Percentiles rank a stretch among this genome's conserved stretches.
Conservation (phyloP, 306 rosid species). For the apple (Malus domestica) region ASM211411v1 NC_041791.1:3918501-3919000, state of each 20-base stretch:
- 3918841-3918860: slow-evolving; percentile 28
- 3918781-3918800: neutral
- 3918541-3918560: neutral
- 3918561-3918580: neutral
- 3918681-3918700: neutral
- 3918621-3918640: neutral
- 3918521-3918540: neutral
- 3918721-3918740: neutral
- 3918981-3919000: slow-evolving; percentile 14
- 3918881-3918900: slow-evolving; percentile 30
- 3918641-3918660: neutral
- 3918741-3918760: slow-evolving; percentile 5
- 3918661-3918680: neutral
- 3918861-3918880: slow-evolving; percentile 40
- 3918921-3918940: slow-evolving; percentile 12
- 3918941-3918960: slow-evolving; percentile 16
- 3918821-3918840: slow-evolving; percentile 28
- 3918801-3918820: slow-evolving; percentile 54
- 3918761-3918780: slow-evolving; percentile 5
- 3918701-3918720: neutral
- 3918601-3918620: neutral
- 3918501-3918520: neutral
- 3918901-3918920: slow-evolving; percentile 48
- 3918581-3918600: neutral
- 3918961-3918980: slow-evolving; percentile 10